Conservation (phyloP, 768 basidiomycete species). For the Mycena rebaudengoi region DNA sequence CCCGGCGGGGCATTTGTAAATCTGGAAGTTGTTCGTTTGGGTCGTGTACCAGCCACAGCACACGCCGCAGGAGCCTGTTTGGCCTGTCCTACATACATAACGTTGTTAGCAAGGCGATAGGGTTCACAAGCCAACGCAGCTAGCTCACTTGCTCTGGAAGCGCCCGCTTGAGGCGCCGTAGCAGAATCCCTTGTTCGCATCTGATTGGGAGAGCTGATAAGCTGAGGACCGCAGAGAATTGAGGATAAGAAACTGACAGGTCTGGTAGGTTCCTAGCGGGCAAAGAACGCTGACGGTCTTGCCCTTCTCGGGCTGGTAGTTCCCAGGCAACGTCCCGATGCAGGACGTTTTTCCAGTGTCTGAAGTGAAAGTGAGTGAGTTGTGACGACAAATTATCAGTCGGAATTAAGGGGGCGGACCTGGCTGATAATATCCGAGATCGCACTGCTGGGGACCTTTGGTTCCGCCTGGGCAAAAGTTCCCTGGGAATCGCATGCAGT, state of each 20-base stretch:
- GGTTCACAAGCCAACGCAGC: not conserved
- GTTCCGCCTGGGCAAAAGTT: too few relatives aligned
- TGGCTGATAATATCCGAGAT: too few relatives aligned
- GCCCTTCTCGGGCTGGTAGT: not conserved
- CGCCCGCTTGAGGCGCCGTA: constrained; percentile 2
- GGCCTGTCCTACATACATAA: not conserved
- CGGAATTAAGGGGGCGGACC: too few relatives aligned
- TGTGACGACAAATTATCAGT: too few relatives aligned
- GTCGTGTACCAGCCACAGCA: constrained; percentile 15
- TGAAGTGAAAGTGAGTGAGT: too few relatives aligned
- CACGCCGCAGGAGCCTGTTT: not conserved
- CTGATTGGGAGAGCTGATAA: too few relatives aligned
- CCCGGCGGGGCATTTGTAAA: constrained; percentile 10
- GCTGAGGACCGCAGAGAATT: not conserved
- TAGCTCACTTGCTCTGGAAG: constrained; percentile 4
- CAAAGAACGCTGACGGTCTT: not conserved
- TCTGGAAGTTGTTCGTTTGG: not conserved
- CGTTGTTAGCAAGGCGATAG: not conserved
- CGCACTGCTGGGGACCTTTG: too few relatives aligned
- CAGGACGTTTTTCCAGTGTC: not conserved
- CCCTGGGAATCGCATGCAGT: too few relatives aligned
- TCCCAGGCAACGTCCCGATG: not conserved
- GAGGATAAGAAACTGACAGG: not conserved
- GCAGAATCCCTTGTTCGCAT: not conserved
- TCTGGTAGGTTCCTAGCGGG: constrained; percentile 2